These are phyloP conservation scores for Cocos nucifera DNA, from an alignment of 176 grass and related monocot species.

Conservation along the genomic window DNA sequence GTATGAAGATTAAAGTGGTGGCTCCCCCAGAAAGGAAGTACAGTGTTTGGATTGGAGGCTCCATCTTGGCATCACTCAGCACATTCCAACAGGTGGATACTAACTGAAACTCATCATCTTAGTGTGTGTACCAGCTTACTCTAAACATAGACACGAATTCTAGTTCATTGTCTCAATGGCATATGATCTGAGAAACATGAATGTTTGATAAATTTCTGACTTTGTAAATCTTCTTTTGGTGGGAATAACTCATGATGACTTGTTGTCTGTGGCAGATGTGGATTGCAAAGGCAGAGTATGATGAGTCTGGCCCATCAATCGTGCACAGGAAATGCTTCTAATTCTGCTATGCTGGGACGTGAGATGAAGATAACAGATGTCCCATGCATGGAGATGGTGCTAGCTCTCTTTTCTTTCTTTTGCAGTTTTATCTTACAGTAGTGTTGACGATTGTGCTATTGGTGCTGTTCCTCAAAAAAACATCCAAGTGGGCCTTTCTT, in stretches of 20 bases:
- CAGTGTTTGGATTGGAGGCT: too few relatives aligned
- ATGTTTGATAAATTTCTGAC: neutral
- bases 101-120: neutral
- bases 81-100: slow-evolving; percentile 1
- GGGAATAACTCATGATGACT: neutral
- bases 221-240: neutral
- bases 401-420: neutral
- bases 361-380: neutral
- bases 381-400: neutral
- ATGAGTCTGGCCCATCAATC: slow-evolving; percentile 2
- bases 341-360: neutral
- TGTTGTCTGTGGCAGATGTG: neutral
- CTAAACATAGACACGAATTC: neutral
- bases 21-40: too few relatives aligned
- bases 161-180: neutral
- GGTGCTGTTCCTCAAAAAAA: too few relatives aligned
- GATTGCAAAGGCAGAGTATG: slow-evolving; percentile 1
- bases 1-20: slow-evolving; percentile 1
- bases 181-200: neutral
- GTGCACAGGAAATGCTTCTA: slow-evolving; percentile 8
- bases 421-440: too few relatives aligned
- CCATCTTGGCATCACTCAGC: slow-evolving; percentile 1
- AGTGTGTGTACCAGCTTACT: neutral
- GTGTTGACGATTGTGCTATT: too few relatives aligned
- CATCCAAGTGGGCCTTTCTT: too few relatives aligned